Base-by-base conservation (phyloP, 305 asterid species). In the Fraxinus latifolia region DNA sequence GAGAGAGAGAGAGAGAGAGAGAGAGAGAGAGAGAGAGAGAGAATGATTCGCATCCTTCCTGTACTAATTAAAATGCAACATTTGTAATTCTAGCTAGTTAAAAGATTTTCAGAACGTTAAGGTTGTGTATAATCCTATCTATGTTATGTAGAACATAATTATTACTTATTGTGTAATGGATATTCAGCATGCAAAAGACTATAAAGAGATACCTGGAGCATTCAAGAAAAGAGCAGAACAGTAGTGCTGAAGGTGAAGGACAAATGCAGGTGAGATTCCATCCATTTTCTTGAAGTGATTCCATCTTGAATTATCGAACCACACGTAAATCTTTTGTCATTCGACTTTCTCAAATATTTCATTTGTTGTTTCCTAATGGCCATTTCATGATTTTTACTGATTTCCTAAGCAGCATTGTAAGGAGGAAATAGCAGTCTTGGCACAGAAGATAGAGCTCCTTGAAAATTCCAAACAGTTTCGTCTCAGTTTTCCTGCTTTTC, bases 381-480 rank as follows among this genome's bases (percentile, higher is more conserved):
- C 32, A 15, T 62, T 62, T 19, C 23, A 77, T 17, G 72, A 14
- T 14, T 17, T 67, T 44, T 19, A 12, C 25, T 76, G 68, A 27
- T 62, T 81, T 55, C 23, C 5, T 21, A 81, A 4, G 80, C 87
- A 90, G 96, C 86, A 84, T 1, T 53, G 90, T 80, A 83, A 88
- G 91, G 82, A 89, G 71, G 98, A 94, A 78, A 81, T 91, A 74
- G 77, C 62, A 53, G 39, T 81, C 77, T 83, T 92, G 87, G 83
- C 89, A 36, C 89, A 83, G 89, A 89, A 87, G 88, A 89, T 92
- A 58, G 91, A 92, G 90, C 83, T 84, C 9, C 89, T 90, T 25
- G 91, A 91, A 89, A 81, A 73, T 84, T 88, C 95, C 32, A 88
- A 90, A 74, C 74, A 93, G 98, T 94, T 84, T 21, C 58, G 75